These are phyloP conservation scores for Chytriomyces confervae DNA, from an alignment of 192 early-diverging fungal species.

Conservation along the genomic window DNA sequence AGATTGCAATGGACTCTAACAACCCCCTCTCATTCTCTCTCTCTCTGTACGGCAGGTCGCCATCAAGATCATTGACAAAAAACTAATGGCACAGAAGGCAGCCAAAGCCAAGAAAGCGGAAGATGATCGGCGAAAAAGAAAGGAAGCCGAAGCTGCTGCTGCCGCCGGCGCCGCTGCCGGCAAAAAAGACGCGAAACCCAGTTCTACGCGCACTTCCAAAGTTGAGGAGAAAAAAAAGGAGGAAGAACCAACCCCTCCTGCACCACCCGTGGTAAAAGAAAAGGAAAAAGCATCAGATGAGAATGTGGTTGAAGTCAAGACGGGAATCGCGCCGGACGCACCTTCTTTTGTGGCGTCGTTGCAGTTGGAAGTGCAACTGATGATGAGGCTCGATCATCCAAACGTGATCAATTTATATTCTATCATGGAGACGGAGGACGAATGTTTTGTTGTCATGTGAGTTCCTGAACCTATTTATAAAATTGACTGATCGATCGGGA, in stretches of 20 bases:
- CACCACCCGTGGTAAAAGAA: constrained; percentile 19
- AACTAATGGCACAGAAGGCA: constrained; percentile 59
- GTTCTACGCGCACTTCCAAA: constrained; percentile 6
- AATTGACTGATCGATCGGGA: not conserved
- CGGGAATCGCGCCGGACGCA: constrained; percentile 22
- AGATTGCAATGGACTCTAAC: not conserved
- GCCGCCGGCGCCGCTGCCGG: constrained; percentile 16
- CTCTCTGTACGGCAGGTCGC: constrained; percentile 46
- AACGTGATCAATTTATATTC: constrained; percentile 67
- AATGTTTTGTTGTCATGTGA: constrained; percentile 71
- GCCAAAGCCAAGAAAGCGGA: constrained; percentile 53
- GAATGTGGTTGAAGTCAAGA: not conserved
- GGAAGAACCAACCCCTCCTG: not conserved
- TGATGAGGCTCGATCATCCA: constrained; percentile 68
- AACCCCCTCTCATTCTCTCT: not conserved
- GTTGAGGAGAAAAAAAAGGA: constrained; percentile 20
- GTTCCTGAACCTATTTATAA: constrained; percentile 18
- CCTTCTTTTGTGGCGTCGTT: constrained; percentile 52
- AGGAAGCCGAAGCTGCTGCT: constrained; percentile 39
- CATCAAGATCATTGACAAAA: constrained; percentile 70
- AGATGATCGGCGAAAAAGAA: constrained; percentile 51
- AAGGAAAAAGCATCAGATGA: not conserved
- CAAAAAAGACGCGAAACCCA: constrained; percentile 9
- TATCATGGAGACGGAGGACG: constrained; percentile 66
- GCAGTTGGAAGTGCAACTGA: constrained; percentile 63